Conservation (phyloP, 495 filamentous ascomycete species). For the Usnea hakonensis region DNA sequence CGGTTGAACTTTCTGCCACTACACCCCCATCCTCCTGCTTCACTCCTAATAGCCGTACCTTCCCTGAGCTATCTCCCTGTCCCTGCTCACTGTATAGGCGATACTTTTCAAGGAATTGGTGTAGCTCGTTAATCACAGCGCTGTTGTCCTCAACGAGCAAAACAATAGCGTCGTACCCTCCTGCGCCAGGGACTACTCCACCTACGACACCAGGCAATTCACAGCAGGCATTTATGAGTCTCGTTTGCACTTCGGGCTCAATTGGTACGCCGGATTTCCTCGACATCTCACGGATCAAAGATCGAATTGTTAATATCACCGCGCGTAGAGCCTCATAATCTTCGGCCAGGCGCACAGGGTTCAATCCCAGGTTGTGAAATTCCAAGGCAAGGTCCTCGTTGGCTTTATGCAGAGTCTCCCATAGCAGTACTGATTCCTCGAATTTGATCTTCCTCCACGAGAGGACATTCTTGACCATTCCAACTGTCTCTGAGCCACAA, state of each 20-base stretch:
- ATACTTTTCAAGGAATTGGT: constrained; percentile 57
- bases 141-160: constrained; percentile 69
- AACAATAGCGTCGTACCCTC: constrained; percentile 87
- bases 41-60: constrained; percentile 69
- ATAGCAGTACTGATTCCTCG: constrained; percentile 58
- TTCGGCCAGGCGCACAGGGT: constrained; percentile 23
- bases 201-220: constrained; percentile 72
- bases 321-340: constrained; percentile 34
- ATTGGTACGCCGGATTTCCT: constrained; percentile 69
- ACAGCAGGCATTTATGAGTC: constrained; percentile 67
- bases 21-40: constrained; percentile 84
- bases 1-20: constrained; percentile 51
- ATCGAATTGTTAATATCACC: constrained; percentile 46
- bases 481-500: constrained; percentile 85
- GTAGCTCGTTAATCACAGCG: constrained; percentile 54
- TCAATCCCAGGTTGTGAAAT: constrained; percentile 41
- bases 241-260: constrained; percentile 79
- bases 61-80: constrained; percentile 54
- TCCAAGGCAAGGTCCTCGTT: constrained; percentile 66
- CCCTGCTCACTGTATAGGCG: constrained; percentile 44
- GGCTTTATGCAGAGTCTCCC: constrained; percentile 60
- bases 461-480: constrained; percentile 89
- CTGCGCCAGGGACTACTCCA: constrained; percentile 89
- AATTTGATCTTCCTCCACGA: constrained; percentile 67
- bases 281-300: constrained; percentile 68